phyloP scores from a whole-genome alignment of 108 stramenopile genomes.

The Nannochloropsis gaditana region DNA sequence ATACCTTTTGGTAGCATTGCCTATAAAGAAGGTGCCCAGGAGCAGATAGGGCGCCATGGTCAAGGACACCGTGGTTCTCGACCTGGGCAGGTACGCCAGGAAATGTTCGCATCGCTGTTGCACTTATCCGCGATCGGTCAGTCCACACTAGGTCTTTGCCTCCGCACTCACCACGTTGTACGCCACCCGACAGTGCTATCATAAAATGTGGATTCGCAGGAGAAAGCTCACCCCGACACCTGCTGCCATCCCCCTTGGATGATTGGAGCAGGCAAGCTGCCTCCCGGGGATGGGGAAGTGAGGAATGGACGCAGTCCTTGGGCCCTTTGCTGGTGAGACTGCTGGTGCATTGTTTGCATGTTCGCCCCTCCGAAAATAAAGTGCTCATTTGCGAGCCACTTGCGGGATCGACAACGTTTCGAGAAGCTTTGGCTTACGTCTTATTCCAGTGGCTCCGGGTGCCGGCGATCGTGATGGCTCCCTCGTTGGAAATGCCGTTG shows the following conservation, averaged over 20 bases:
- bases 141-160: too few relatives aligned
- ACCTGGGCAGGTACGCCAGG: neutral
- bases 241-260: neutral
- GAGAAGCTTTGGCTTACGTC: neutral
- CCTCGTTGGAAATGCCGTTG: neutral
- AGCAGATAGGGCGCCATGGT: neutral
- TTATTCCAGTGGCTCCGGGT: neutral
- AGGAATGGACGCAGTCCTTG: conserved; percentile 16
- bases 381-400: neutral
- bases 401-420: neutral
- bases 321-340: neutral
- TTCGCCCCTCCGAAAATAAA: neutral
- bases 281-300: neutral
- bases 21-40: neutral
- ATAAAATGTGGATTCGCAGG: neutral
- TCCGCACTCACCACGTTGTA: too few relatives aligned
- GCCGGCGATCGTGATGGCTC: neutral
- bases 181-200: neutral
- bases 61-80: neutral
- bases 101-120: neutral
- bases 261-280: neutral
- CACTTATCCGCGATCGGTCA: conserved; percentile 2
- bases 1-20: too few relatives aligned
- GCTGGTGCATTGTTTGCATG: neutral
- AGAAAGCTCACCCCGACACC: neutral